These are phyloP conservation scores for Wickerhamiella sergipiensis DNA, from an alignment of 805 yeast species.

Conservation along the genomic window DNA sequence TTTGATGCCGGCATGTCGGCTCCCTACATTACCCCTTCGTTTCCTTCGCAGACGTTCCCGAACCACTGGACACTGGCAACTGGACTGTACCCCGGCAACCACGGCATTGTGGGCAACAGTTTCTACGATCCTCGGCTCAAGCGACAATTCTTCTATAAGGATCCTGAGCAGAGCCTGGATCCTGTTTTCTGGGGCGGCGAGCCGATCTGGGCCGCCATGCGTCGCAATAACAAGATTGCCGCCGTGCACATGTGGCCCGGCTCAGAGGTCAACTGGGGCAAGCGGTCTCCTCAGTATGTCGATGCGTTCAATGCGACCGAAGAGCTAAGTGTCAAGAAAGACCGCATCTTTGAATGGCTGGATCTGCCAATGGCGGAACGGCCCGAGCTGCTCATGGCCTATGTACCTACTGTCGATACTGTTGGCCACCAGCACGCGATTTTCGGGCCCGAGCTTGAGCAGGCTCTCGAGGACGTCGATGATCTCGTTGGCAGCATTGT, in stretches of 20 bases:
- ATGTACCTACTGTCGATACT: conserved; percentile 74
- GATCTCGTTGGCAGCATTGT: conserved; percentile 39
- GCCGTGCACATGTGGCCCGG: conserved; percentile 99
- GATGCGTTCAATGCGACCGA: conserved; percentile 58
- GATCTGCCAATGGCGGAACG: conserved; percentile 36
- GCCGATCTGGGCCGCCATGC: conserved; percentile 75
- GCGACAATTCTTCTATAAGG: conserved; percentile 49
- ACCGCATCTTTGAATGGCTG: conserved; percentile 51
- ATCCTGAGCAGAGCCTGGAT: conserved; percentile 38
- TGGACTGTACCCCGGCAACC: conserved; percentile 69
- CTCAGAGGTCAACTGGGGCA: conserved; percentile 51
- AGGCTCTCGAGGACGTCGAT: conserved; percentile 54
- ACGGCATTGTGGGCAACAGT: conserved; percentile 77
- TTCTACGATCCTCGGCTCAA: conserved; percentile 50
- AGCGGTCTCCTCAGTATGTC: conserved; percentile 36
- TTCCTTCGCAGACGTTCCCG: conserved; percentile 82
- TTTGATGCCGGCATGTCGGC: conserved; percentile 40
- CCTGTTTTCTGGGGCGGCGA: conserved; percentile 82
- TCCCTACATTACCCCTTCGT: conserved; percentile 77
- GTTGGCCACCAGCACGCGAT: conserved; percentile 65
- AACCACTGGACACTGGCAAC: conserved; percentile 88
- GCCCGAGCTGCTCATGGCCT: conserved; percentile 65
- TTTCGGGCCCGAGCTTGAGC: conserved; percentile 40
- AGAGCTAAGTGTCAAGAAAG: conserved; percentile 39
- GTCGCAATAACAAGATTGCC: conserved; percentile 41